Evolutionary conservation across 2,329 filamentous ascomycete species (phyloP).

Genomic region (Aspergillus flavus): DNA sequence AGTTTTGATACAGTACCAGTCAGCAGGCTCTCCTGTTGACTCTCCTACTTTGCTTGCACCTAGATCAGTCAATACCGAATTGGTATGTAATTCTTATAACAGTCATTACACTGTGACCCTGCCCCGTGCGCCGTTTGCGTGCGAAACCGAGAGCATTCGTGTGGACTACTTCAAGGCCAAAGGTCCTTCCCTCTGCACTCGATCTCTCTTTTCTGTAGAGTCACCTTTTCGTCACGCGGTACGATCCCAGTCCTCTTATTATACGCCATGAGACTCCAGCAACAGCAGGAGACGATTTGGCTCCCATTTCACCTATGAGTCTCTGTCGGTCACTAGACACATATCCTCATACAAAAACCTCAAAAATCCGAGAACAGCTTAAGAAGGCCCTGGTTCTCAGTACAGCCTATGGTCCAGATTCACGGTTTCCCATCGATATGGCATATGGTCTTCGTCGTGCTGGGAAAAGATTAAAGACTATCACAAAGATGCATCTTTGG

Average conservation of each 20-base stretch:
- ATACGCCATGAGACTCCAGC: slow-evolving; percentile 29
- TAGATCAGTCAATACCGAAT: background rate
- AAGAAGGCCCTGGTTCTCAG: slow-evolving; percentile 5
- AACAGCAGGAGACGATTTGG: slow-evolving; percentile 16
- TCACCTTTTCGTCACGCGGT: slow-evolving; percentile 30
- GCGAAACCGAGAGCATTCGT: slow-evolving; percentile 16
- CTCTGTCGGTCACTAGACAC: slow-evolving; percentile 15
- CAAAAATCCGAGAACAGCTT: slow-evolving; percentile 14
- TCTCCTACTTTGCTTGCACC: background rate
- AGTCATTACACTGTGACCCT: slow-evolving; percentile 28
- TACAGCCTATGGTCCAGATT: slow-evolving; percentile 20
- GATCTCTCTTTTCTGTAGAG: slow-evolving; percentile 6
- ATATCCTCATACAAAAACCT: slow-evolving; percentile 9
- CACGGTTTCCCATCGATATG: slow-evolving; percentile 24
- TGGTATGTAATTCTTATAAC: background rate
- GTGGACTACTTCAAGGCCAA: slow-evolving; percentile 33
- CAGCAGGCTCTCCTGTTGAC: background rate
- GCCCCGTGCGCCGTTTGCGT: slow-evolving; percentile 33
- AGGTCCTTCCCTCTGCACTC: slow-evolving; percentile 22
- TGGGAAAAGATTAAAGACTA: slow-evolving; percentile 32
- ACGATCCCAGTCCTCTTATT: slow-evolving; percentile 18
- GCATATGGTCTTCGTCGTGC: slow-evolving; percentile 33
- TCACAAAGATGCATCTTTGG: slow-evolving; percentile 34
- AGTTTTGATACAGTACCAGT: background rate
- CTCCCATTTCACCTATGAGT: slow-evolving; percentile 19